These are phyloP conservation scores for Pseudocercospora macadamiae DNA, from an alignment of 2,329 filamentous ascomycete species.

Conservation along the genomic window DNA sequence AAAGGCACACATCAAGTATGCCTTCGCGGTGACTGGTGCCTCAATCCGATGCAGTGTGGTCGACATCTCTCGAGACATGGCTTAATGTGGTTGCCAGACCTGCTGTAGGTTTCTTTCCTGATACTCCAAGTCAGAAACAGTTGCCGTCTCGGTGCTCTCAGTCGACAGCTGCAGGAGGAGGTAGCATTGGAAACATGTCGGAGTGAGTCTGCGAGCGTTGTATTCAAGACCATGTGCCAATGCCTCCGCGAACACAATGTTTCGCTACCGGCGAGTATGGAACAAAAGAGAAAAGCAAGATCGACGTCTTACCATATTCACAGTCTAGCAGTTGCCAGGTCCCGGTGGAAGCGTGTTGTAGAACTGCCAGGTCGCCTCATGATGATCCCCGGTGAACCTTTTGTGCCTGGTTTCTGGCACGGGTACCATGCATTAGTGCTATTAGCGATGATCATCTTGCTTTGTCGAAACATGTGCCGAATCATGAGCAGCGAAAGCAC, in stretches of 20 bases:
- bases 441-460: background rate
- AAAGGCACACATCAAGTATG: conserved; percentile 64
- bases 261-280: background rate
- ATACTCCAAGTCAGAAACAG: no score
- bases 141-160: background rate
- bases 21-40: conserved; percentile 45
- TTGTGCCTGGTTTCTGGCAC: background rate
- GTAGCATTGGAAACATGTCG: conserved; percentile 3
- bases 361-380: background rate
- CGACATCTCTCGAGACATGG: no score
- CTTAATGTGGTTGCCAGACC: background rate
- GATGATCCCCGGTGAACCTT: background rate
- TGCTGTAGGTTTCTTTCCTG: no score
- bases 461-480: background rate
- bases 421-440: conserved; percentile 6
- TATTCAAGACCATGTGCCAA: background rate
- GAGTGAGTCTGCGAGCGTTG: background rate
- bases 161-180: background rate
- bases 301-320: conserved; percentile 6
- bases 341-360: background rate
- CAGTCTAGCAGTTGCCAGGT: background rate
- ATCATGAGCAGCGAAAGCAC: conserved; percentile 1
- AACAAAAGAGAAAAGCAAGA: conserved; percentile 4
- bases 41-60: conserved; percentile 34
- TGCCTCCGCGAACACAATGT: background rate